Conservation (phyloP, 2,329 filamentous ascomycete species). For the Phialemonium atrogriseum region DNA sequence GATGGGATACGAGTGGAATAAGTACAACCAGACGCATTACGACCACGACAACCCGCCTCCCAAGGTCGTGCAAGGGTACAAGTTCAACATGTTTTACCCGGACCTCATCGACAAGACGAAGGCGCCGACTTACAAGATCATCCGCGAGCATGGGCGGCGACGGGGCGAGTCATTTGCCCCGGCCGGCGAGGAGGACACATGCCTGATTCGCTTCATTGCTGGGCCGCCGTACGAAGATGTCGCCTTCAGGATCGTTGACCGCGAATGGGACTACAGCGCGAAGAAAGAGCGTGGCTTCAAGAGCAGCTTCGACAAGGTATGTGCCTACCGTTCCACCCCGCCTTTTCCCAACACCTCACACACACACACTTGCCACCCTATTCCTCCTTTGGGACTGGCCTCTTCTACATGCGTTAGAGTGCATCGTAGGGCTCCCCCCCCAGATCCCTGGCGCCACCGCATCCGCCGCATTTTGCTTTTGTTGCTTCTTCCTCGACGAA, state of each 20-base stretch:
- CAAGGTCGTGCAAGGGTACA: slow-evolving; percentile 97
- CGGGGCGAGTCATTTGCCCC: slow-evolving; percentile 87
- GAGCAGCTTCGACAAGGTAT: slow-evolving; percentile 95
- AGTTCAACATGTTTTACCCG: slow-evolving; percentile 99
- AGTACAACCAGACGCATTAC: slow-evolving; percentile 99
- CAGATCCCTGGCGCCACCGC: too few relatives aligned
- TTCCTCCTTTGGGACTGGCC: too few relatives aligned
- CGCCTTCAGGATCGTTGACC: slow-evolving; percentile 94
- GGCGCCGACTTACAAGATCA: slow-evolving; percentile 91
- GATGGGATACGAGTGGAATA: slow-evolving; percentile 99
- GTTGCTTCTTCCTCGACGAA: slow-evolving; percentile 9
- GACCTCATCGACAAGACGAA: slow-evolving; percentile 92
- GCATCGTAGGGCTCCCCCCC: too few relatives aligned
- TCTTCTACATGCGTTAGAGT: too few relatives aligned
- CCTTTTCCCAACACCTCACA: slow-evolving; percentile 7
- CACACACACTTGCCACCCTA: slow-evolving; percentile 1
- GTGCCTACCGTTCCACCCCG: slow-evolving; percentile 19
- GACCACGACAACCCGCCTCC: slow-evolving; percentile 97
- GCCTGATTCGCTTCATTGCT: slow-evolving; percentile 89
- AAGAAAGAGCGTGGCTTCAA: slow-evolving; percentile 92
- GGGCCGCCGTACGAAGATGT: slow-evolving; percentile 95
- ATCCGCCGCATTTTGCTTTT: slow-evolving; percentile 7
- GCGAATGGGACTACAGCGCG: slow-evolving; percentile 97
- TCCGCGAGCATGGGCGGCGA: slow-evolving; percentile 82
- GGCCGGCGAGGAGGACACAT: slow-evolving; percentile 94